Conservation (phyloP, 768 basidiomycete species). For the Kondoa subrosea region DNA sequence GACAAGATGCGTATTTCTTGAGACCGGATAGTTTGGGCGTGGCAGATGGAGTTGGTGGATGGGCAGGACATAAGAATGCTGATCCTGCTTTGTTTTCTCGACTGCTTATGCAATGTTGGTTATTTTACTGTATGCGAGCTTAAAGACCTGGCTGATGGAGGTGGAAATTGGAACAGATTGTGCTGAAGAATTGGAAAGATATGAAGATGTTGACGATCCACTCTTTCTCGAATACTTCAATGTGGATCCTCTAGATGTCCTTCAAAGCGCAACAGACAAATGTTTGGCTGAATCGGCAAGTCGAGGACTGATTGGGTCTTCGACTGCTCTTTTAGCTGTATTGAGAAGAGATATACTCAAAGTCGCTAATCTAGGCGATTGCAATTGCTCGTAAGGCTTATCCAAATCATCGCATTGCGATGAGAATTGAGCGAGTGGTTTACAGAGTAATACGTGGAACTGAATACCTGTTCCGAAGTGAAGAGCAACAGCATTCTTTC, state of each 20-base stretch:
- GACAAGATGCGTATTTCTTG: slow-evolving; percentile 33
- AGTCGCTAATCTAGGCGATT: slow-evolving; percentile 73
- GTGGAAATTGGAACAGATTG: slow-evolving; percentile 16
- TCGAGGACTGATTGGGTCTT: slow-evolving; percentile 38
- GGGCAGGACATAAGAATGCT: slow-evolving; percentile 42
- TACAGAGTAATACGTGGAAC: slow-evolving; percentile 54
- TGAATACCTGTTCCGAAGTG: slow-evolving; percentile 62
- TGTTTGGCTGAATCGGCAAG: slow-evolving; percentile 21
- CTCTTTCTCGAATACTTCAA: slow-evolving; percentile 40
- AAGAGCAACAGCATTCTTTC: slow-evolving; percentile 85
- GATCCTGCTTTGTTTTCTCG: slow-evolving; percentile 41
- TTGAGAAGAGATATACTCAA: slow-evolving; percentile 45
- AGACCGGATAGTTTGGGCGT: slow-evolving; percentile 65
- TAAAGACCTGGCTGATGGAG: not conserved
- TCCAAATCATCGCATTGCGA: not conserved
- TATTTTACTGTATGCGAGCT: not conserved
- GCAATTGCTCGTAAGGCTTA: slow-evolving; percentile 36
- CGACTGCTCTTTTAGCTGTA: slow-evolving; percentile 36
- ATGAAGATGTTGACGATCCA: slow-evolving; percentile 51
- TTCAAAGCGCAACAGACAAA: slow-evolving; percentile 38
- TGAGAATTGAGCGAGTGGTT: not conserved
- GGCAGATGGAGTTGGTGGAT: slow-evolving; percentile 88
- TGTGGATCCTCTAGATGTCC: slow-evolving; percentile 37
- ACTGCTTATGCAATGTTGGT: slow-evolving; percentile 54
- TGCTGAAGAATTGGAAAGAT: slow-evolving; percentile 23